Base-by-base conservation (phyloP, 495 filamentous ascomycete genomes). In the Neurospora sp. region DNA sequence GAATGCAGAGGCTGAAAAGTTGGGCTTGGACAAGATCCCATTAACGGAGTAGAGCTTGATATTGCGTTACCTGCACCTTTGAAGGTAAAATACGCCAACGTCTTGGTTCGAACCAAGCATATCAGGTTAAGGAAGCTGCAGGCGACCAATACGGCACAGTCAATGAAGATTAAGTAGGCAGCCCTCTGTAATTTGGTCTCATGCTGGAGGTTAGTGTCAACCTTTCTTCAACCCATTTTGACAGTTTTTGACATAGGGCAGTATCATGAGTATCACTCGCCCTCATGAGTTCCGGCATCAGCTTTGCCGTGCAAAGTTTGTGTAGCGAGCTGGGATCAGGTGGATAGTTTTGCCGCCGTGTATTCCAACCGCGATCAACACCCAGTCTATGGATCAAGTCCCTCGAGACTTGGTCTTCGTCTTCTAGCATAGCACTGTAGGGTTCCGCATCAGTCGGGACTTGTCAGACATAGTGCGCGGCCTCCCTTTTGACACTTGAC, bases 1-100 rank as follows among this genome's bases (percentile, higher is more conserved):
- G 73, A 92, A 94, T 77, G 79, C 81, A 48, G 92, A 94, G 79
- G 92, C 92, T 0, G 84, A 87, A 75, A 77, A 75, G 59, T 87
- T 90, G 10, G 87, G 88, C 0, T 85, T 78, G 54, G 54, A 4
- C 1, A 66, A 35, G 54, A 66, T 48, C 20, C 54, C 18, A 4
- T 27, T 70, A 8, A 20, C 9, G 10, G 20, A 70, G 27, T 69
- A 66, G 27, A 18, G 14, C 54, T 9, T 66, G 3, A 18, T 66
- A 18, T 18, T 35, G 48, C 20, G 20, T 59, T 59, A 59, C 7
- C 5, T 59, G 48, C 48, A 7, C 48, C 10, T 59, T 59, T 14
- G 1, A 5, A 14, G 48, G 20, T 27, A 27, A 59, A 31, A 14
- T 59, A 12, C 0, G 48, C 23, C 20, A 23, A 5, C 4, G 6